Evolutionary conservation across 805 yeast genomes (phyloP), one percentile per base, ranked within the genome.

Genomic region (Kodamaea leandrae): DNA sequence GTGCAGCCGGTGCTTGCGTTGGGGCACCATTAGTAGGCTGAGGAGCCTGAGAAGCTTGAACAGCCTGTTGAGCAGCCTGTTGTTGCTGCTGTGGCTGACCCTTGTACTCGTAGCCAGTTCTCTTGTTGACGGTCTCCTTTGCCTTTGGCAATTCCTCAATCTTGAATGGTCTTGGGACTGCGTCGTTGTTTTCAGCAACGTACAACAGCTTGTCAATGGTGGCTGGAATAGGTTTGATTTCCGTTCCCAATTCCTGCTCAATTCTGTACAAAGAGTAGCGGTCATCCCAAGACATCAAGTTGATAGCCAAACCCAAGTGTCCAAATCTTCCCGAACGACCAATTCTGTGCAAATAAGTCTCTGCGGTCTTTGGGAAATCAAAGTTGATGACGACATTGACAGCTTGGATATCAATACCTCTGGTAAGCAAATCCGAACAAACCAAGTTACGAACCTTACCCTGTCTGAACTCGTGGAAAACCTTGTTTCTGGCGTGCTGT

Each of bases 251-350:
- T 67, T 91, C 98, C 67, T 91, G 96, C 66, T 93, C 99, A 54
- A 93, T 90, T 64, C 86, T 87, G 68, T 89, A 91, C 57, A 93
- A 74, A 59, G 86, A 87, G 68, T 86, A 89, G 61, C 98, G 80
- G 63, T 93, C 99, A 57, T 89, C 82, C 96, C 97, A 91, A 64
- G 90, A 87, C 71, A 93, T 88, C 56, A 93, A 78, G 69, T 93
- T 93, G 59, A 93, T 89, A 23, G 99, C 99, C 61, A 93, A 77
- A 75, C 99, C 99, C 60, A 90, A 80, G 64, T 93, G 99, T 51
- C 99, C 99, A 58, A 87, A 93, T 75, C 99, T 86, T 53, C 99
- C 98, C 6, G 97, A 89, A 74, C 99, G 88, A 76, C 98, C 98
- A 54, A 91, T 93, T 77, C 98, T 86, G 71, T 93, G 99, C 54